Evolutionary conservation across 331 rosid species (phyloP).

Genomic region (Malus hybrid): DNA sequence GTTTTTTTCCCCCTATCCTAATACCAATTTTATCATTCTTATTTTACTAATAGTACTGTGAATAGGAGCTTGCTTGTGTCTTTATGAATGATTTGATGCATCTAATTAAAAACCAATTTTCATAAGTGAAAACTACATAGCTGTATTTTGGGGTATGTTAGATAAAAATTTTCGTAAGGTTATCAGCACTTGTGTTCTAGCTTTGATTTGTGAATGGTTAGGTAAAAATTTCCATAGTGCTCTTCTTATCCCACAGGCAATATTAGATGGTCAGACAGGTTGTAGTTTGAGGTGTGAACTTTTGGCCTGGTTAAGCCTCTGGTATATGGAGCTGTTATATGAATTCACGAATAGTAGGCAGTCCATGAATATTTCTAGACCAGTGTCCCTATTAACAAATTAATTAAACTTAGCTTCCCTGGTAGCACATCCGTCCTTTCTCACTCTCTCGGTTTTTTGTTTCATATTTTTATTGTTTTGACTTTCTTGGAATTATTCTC

Average conservation of each 20-base stretch:
- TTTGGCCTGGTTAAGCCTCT: conserved; percentile 4
- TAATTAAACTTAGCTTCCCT: neutral
- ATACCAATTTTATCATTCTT: neutral
- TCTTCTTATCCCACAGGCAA: neutral
- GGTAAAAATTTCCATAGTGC: conserved; percentile 1
- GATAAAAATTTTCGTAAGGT: neutral
- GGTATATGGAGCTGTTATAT: neutral
- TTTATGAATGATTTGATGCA: neutral
- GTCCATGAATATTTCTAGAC: neutral
- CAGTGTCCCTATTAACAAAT: neutral
- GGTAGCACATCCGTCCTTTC: neutral
- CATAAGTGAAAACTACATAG: neutral
- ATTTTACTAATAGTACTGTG: neutral
- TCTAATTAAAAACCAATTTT: neutral
- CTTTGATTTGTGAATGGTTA: neutral
- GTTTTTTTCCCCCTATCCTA: conserved; percentile 5
- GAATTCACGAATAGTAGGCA: neutral
- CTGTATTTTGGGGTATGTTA: neutral
- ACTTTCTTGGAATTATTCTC: neutral
- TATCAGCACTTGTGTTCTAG: neutral
- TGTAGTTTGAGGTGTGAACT: conserved; percentile 13
- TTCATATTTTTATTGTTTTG: neutral
- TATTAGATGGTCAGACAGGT: conserved; percentile 6
- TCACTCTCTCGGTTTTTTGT: neutral
- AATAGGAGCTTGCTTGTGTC: conserved; percentile 8